Conservation (phyloP, 345 rosid genomes). For the Boechera stricta region DNA sequence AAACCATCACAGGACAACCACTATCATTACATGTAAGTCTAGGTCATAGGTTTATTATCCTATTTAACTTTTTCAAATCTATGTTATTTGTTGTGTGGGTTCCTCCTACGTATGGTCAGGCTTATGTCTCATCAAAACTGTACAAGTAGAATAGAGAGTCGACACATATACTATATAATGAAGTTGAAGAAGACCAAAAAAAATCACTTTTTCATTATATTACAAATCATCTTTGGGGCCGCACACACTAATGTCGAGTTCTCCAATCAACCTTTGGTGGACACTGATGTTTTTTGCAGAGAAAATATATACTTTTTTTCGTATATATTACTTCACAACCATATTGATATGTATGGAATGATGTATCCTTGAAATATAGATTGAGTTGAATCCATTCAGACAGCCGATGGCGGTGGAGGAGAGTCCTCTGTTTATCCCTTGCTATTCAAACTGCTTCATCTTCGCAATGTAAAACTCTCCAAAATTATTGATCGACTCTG, state of each 20-base stretch:
- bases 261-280: slow-evolving; percentile 31
- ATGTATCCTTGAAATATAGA: slow-evolving; percentile 50
- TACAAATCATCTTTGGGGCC: slow-evolving; percentile 4
- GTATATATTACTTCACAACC: neutral
- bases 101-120: slow-evolving; percentile 25
- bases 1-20: slow-evolving; percentile 56
- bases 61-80: slow-evolving; percentile 3
- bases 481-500: neutral
- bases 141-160: slow-evolving; percentile 10
- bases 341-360: neutral
- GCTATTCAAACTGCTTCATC: slow-evolving; percentile 93
- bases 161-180: slow-evolving; percentile 30
- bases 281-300: slow-evolving; percentile 13
- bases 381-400: slow-evolving; percentile 88
- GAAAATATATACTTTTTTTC: neutral
- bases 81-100: slow-evolving; percentile 20
- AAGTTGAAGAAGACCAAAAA: slow-evolving; percentile 14
- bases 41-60: slow-evolving; percentile 2
- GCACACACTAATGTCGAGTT: slow-evolving; percentile 12
- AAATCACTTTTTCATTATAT: slow-evolving; percentile 6
- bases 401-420: slow-evolving; percentile 92
- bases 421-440: slow-evolving; percentile 69
- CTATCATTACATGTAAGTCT: slow-evolving; percentile 58
- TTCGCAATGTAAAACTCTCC: slow-evolving; percentile 56
- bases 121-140: slow-evolving; percentile 40